Evolutionary conservation across 176 grass and related monocot species (phyloP), one percentile per base, ranked within the genome.

Genomic region (Oryza nivara): DNA sequence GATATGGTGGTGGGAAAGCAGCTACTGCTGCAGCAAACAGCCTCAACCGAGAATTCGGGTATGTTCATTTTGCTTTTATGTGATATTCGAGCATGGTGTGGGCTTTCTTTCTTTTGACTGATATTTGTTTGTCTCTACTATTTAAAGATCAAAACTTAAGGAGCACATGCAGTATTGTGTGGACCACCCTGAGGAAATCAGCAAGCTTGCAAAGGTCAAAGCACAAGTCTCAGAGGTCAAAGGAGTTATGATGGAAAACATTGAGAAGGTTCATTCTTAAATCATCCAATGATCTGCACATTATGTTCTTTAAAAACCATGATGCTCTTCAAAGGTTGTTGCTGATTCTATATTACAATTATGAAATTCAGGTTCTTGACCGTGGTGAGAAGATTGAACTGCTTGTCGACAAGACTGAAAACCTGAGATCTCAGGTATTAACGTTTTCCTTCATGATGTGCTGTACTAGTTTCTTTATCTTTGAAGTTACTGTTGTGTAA

Each of bases 171-270:
- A 97, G 63, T 97, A 97, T 70, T 94, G 92, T 82, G 92, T 92
- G 47, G 94, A 97, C 65, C 92, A 97, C 77, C 92, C 92, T 44
- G 94, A 97, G 75, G 94, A 97, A 80, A 84, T 97, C 75, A 94
- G 90, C 86, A 97, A 97, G 80, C 88, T 97, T 67, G 79, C 94
- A 48, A 94, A 97, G 80, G 94, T 97, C 68, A 97, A 97, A 82
- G 94, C 94, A 45, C 94, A 97, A 84, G 94, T 97, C 46, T 94
- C 94, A 11, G 94, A 97, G 82, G 94, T 97, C 69, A 97, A 97
- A 92, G 94, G 92, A 63, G 94, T 97, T 73, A 97, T 97, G 94
- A 97, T 94, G 94, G 94, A 94, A 84, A 97, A 97, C 38, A 97
- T 97, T 45, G 94, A 97, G 67, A 97, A 97, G 94, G 94, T 97